Evolutionary conservation across 257 asterid species (phyloP).

Genomic region (Solanum gracilifrons): DNA sequence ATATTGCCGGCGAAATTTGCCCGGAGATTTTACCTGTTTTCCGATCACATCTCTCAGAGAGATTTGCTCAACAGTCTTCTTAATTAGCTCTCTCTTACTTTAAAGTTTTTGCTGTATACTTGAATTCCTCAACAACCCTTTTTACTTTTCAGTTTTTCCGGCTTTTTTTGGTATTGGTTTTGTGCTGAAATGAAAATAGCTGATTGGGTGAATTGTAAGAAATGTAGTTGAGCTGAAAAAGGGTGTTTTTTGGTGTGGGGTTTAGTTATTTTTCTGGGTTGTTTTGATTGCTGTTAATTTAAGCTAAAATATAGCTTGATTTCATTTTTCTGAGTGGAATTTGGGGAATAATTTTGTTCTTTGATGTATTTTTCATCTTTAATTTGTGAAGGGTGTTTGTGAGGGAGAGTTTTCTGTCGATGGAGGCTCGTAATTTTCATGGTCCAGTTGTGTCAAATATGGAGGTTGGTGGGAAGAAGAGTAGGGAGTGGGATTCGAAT

Average conservation of each 20-base stretch:
- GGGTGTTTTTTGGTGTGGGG: not conserved
- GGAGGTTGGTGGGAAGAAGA: constrained; percentile 50
- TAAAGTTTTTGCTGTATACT: not conserved
- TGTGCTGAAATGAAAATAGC: not conserved
- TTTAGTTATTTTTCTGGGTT: not conserved
- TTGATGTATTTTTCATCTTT: not conserved
- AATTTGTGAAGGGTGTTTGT: not conserved
- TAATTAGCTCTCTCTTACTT: not conserved
- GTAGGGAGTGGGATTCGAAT: constrained; percentile 72
- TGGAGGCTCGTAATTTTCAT: constrained; percentile 11
- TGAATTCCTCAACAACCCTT: not conserved
- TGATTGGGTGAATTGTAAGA: not conserved
- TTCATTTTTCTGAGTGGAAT: not conserved
- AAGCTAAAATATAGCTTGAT: not conserved
- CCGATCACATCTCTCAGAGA: not conserved
- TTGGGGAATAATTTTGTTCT: not conserved
- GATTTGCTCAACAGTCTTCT: not conserved
- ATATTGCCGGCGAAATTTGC: not conserved
- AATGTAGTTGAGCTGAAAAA: constrained; percentile 15
- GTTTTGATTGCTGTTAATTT: not conserved
- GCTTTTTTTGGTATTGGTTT: not conserved
- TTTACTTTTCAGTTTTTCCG: not conserved
- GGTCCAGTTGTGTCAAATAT: constrained; percentile 36
- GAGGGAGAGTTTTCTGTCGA: not conserved
- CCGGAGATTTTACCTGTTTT: not conserved